Evolutionary conservation across 495 filamentous ascomycete genomes (phyloP), one percentile per base, ranked within the genome.

Genomic region (Corynascus novoguineensis): DNA sequence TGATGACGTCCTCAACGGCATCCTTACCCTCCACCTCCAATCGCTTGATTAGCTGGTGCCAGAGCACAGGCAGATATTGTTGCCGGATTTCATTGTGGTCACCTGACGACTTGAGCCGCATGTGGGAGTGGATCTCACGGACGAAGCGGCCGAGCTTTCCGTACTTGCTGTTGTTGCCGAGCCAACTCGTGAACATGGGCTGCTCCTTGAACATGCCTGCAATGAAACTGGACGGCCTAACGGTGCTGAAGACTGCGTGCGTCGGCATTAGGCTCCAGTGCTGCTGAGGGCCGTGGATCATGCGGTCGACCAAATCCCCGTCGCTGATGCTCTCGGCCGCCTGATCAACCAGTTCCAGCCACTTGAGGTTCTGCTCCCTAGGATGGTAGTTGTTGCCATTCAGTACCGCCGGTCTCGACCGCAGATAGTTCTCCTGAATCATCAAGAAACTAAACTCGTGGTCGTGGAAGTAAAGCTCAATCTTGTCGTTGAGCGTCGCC

Each of bases 381-480:
- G 64, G 60, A 15, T 59, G 70, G 59, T 73, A 68, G 17, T 84
- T 86, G 57, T 83, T 83, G 25, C 72, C 68, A 45, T 69, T 77
- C 2, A 88, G 71, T 11, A 80, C 77, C 9, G 81, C 76, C 14
- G 92, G 95, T 42, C 80, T 86, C 0, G 91, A 90, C 52, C 81
- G 85, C 4, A 99, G 76, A 62, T 97, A 99, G 63, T 99, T 97
- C 70, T 99, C 93, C 67, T 99, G 92, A 57, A 99, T 82, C 95
- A 99, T 97, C 50, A 99, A 71, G 63, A 85, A 89, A 65, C 89
- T 95, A 70, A 97, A 92, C 63, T 99, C 93, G 63, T 97, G 92
- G 61, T 99, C 93, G 66, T 97, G 96, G 79, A 99, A 99, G 72
- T 99, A 99, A 2, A 99, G 83, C 72, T 97, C 92, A 56, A 91